phyloP scores from a whole-genome alignment of 2,329 filamentous ascomycete species.

The Penicillium capsulatum region DNA sequence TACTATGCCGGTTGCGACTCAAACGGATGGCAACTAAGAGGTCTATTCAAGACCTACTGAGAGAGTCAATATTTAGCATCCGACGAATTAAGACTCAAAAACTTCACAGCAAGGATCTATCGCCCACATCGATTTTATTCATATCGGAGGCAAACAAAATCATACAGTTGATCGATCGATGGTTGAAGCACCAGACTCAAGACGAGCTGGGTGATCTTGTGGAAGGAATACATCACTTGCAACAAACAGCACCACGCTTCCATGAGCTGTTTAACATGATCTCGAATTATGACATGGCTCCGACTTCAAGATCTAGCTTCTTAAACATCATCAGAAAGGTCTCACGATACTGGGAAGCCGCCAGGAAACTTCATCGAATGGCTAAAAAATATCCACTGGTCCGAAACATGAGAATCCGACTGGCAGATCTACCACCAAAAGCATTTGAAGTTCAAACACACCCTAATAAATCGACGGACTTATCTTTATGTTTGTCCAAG shows the following conservation, averaged over 20 bases:
- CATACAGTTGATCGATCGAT: conserved; percentile 23
- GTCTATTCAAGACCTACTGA: conserved; percentile 10
- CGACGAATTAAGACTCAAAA: conserved; percentile 2
- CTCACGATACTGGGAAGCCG: conserved; percentile 36
- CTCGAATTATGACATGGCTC: conserved; percentile 19
- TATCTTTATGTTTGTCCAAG: too few relatives aligned
- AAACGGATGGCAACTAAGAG: conserved; percentile 6
- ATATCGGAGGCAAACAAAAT: conserved; percentile 18
- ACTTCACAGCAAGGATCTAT: conserved; percentile 10
- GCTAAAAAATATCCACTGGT: conserved; percentile 31
- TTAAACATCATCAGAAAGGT: conserved; percentile 37
- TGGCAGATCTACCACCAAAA: conserved; percentile 27
- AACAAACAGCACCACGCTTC: conserved; percentile 9
- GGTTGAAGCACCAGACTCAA: conserved; percentile 23
- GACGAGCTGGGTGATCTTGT: conserved; percentile 26
- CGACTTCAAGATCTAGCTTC: conserved; percentile 16
- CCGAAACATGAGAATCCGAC: conserved; percentile 26
- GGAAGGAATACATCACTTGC: conserved; percentile 27
- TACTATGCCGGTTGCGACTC: conserved; percentile 28
- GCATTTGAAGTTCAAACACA: too few relatives aligned
- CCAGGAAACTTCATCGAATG: conserved; percentile 31
- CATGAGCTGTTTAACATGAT: conserved; percentile 18
- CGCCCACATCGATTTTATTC: conserved; percentile 12
- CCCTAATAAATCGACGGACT: too few relatives aligned
- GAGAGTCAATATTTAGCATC: conserved; percentile 5